These are phyloP conservation scores for Neostapfia colusana DNA, from an alignment of 176 grass and related monocot species.

Conservation along the genomic window DNA sequence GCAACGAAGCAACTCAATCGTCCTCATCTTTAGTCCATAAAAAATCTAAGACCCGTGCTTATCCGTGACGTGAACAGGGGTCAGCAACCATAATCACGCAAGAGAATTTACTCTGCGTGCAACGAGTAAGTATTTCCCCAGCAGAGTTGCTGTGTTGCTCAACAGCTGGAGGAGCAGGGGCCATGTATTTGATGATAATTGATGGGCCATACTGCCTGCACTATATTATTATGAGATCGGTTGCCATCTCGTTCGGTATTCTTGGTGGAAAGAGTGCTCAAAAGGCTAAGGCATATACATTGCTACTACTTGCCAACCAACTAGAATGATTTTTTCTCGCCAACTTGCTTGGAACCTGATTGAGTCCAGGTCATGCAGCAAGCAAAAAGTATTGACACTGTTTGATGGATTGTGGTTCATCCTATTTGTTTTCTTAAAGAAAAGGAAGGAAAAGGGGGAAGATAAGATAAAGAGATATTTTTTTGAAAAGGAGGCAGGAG, in stretches of 20 bases:
- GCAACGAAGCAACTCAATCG: background rate
- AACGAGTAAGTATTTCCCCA: background rate
- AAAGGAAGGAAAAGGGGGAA: background rate
- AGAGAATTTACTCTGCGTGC: conserved; percentile 4
- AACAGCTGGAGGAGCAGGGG: conserved; percentile 33
- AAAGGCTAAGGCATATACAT: conserved; percentile 2
- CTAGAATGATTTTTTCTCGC: background rate
- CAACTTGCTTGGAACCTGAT: conserved; percentile 15
- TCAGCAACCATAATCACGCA: background rate
- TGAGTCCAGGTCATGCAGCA: conserved; percentile 37
- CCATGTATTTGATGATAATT: background rate
- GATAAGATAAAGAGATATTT: background rate
- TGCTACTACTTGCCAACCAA: conserved; percentile 4
- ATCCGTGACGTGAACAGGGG: conserved; percentile 27
- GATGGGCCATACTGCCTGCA: background rate
- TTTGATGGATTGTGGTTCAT: background rate
- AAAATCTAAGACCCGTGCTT: conserved; percentile 33
- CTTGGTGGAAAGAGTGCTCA: conserved; percentile 30
- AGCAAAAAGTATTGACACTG: background rate
- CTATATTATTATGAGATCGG: background rate
- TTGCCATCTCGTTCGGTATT: conserved; percentile 19
- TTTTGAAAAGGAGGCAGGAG: too few species aligned
- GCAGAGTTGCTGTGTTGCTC: background rate
- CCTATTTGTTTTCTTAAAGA: background rate
- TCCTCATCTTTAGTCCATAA: conserved; percentile 25